Evolutionary conservation across 192 early-diverging fungal species (phyloP), one percentile per base, ranked within the genome.

Genomic region (Rhizoclosmatium globosum): DNA sequence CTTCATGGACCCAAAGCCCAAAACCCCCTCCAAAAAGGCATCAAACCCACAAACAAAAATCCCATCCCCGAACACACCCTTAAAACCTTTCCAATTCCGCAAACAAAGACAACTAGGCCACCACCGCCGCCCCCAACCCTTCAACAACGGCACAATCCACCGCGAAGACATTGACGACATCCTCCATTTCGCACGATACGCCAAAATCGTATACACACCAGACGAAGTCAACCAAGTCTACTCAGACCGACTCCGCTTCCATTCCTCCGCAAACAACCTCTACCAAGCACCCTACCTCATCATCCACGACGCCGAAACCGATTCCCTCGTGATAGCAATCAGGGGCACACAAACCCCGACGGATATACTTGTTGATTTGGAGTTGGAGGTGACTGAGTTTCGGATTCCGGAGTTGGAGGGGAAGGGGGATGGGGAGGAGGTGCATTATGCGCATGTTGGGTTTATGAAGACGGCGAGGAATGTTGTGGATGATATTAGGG

Each of bases 321-420:
- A 84, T 23, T 68, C 72, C 6, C 57, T 87, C 47, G 82, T 87
- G 11, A 73, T 87, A 65, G 84, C 85, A n/a, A 65, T 87, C 23
- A 64, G 85, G 4, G 85, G 85, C 3, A 87, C 85, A 2, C 85
- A 70, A 17, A 82, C 82, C 11, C 47, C 79, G 2, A 61, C 76
- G 2, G 85, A 87, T 77, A 69, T 87, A 17, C 47, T 87, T 39
- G 80, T 82, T 44, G 85, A 87, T 82, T 58, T 87, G 59, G 82
- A 79, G 68, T 69, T 87, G 41, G 81, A 86, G 50, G 47, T 79
- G 0, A 59, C 23, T 9, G 70, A 53, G 38, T 45, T 86, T 43
- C 69, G 67, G 19, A 81, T 84, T 79, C 64, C 58, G 31, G 85
- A 86, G 59, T 71, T 85, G 50, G 48, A 11, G 39, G 73, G 69